Conservation (phyloP, 164 flowering plant species). For the Santalum album region DNA sequence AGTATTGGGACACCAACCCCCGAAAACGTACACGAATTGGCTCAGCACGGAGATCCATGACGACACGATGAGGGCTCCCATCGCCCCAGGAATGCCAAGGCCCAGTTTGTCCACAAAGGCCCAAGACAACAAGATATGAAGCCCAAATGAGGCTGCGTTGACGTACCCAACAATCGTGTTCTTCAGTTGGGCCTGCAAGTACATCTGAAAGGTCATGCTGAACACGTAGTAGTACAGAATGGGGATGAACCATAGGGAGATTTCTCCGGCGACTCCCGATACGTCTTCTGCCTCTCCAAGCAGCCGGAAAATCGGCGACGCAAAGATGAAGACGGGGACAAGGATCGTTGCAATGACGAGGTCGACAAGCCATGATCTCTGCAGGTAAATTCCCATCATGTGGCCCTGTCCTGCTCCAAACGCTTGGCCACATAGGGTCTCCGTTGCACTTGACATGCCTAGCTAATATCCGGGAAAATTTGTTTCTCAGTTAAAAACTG, state of each 20-base stretch:
- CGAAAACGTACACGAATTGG: constrained; percentile 17
- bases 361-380: constrained; percentile 22
- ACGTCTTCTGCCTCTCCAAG: constrained; percentile 20
- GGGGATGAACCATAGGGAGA: constrained; percentile 37
- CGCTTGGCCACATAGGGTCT: constrained; percentile 31
- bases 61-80: constrained; percentile 25
- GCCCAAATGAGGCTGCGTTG: constrained; percentile 12
- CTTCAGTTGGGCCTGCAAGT: constrained; percentile 39
- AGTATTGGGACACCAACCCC: constrained; percentile 25
- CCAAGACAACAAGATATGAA: constrained; percentile 37
- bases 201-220: constrained; percentile 29
- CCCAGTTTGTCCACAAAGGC: constrained; percentile 20
- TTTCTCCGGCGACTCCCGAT: constrained; percentile 21
- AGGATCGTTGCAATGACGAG: constrained; percentile 6
- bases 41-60: constrained; percentile 21
- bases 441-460: constrained; percentile 29
- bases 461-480: too few species aligned
- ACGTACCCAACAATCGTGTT: constrained; percentile 31
- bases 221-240: constrained; percentile 18
- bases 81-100: constrained; percentile 33
- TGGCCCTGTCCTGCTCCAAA: constrained; percentile 27
- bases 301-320: constrained; percentile 13
- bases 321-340: constrained; percentile 14
- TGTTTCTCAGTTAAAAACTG: too few species aligned
- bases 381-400: constrained; percentile 30